Conservation (phyloP, 139 green algal genomes). For the Volvox africanus region DNA sequence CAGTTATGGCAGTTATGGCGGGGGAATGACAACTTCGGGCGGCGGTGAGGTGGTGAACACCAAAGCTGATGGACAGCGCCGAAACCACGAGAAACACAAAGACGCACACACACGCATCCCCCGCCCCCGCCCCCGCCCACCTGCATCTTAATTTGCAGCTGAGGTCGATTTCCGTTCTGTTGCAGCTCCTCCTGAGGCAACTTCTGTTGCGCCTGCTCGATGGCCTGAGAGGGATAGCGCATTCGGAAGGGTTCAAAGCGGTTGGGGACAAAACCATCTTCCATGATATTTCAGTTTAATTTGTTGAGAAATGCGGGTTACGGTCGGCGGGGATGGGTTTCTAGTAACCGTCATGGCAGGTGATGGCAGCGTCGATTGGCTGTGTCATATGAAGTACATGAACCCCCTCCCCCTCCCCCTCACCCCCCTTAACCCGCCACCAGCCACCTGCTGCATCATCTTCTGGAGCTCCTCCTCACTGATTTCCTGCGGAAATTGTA, state of each 20-base stretch:
- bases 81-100: neutral
- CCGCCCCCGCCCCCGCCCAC: too few species aligned
- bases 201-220: conserved; percentile 51
- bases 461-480: conserved; percentile 33
- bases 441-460: conserved; percentile 32
- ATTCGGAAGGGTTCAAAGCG: neutral
- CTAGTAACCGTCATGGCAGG: too few species aligned
- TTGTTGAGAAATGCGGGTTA: neutral
- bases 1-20: too few species aligned
- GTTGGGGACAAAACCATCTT: neutral
- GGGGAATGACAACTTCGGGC: too few species aligned
- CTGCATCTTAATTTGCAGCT: conserved; percentile 45
- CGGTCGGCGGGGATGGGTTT: neutral
- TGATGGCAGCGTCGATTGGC: too few species aligned
- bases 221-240: conserved; percentile 3
- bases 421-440: too few species aligned
- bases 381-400: too few species aligned
- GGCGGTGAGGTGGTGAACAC: too few species aligned
- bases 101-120: neutral
- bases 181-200: conserved; percentile 34
- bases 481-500: conserved; percentile 8
- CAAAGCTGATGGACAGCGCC: too few species aligned
- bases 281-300: too few species aligned
- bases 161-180: conserved; percentile 43
- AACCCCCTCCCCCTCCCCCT: too few species aligned